Base-by-base conservation (phyloP, 768 basidiomycete species). In the Mycena polygramma region DNA sequence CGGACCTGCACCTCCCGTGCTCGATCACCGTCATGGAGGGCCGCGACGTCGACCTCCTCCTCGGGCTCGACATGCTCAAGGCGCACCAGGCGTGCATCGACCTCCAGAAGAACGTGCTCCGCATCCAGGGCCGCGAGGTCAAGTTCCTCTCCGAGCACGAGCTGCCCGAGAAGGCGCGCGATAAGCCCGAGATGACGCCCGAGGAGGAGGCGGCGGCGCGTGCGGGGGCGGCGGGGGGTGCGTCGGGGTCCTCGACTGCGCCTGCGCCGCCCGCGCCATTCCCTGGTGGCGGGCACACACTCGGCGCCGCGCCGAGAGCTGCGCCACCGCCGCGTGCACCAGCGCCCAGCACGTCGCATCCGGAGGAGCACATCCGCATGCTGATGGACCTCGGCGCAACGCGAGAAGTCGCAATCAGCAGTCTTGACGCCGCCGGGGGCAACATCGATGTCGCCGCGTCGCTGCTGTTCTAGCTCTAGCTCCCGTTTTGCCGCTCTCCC, bases 51-150 rank as follows among this genome's bases (percentile, higher is more conserved):
- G 97, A 99, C 77, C 90, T 99, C n/a, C 85, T 99, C 4, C 92
- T 99, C 49, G 98, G 98, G 9, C 87, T 99, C n/a, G 98, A 99
- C 86, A 99, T 99, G 98, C 89, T 99, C 70, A 98, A 96, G 81
- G 94, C 96, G 0, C 94, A 98, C 79, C 96, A 98, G 77, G 97
- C 96, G 7, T 94, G 91, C 77, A 98, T 99, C 79, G 98, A 99
- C 80, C 88, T 99, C 26, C 86, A 91, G 74, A 95, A 95, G 79
- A 90, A 91, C 73, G 93, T 94, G 15, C 89, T 99, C 24, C 89
- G 95, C n/a, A 98, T 99, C 58, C 94, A 96, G 83, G 92, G 90
- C 20, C 88, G 94, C 17, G 95, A 98, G 80, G 92, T 99, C 11
- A 81, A 81, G 20, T 99, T 99, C 85, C 84, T 99, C 6, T 80